phyloP scores from a whole-genome alignment of 805 yeast genomes.

The Zygoascus bituminiphila region DNA sequence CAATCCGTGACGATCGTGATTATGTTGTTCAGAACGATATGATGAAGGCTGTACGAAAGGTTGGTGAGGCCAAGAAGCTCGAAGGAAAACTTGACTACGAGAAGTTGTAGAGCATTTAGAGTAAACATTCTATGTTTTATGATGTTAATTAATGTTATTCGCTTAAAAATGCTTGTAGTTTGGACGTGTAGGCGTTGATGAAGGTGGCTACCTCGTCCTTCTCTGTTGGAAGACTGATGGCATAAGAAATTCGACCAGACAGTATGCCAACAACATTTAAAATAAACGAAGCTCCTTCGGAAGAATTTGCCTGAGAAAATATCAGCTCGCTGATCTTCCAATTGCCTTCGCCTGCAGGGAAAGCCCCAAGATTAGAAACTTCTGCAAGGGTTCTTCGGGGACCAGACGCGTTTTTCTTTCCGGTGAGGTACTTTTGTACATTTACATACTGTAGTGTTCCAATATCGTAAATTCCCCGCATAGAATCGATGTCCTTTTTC shows the following conservation, averaged over 20 bases:
- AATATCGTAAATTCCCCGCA: slow-evolving; percentile 1
- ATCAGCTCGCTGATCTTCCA: slow-evolving; percentile 6
- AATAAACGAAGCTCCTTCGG: slow-evolving; percentile 10
- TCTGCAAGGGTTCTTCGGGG: slow-evolving; percentile 10
- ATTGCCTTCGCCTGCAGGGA: not conserved
- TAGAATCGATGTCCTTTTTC: not conserved
- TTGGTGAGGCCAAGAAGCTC: slow-evolving; percentile 90
- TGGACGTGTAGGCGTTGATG: not conserved
- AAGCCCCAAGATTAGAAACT: slow-evolving; percentile 16
- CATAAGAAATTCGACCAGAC: slow-evolving; percentile 7
- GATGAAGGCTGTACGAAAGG: slow-evolving; percentile 97
- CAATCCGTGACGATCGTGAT: slow-evolving; percentile 95
- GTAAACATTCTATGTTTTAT: not conserved
- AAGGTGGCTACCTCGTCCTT: not conserved
- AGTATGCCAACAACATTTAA: slow-evolving; percentile 11
- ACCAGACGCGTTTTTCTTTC: not conserved
- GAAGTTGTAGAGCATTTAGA: slow-evolving; percentile 47
- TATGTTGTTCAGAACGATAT: slow-evolving; percentile 87
- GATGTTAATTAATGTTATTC: not conserved
- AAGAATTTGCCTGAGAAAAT: slow-evolving; percentile 13
- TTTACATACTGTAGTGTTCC: slow-evolving; percentile 12
- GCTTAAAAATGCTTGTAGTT: not conserved
- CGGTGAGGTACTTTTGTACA: slow-evolving; percentile 7
- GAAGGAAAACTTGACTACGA: slow-evolving; percentile 95
- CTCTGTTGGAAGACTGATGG: not conserved